Base-by-base conservation (phyloP, 2,329 filamentous ascomycete genomes). In the Pseudophaeomoniella oleicola region DNA sequence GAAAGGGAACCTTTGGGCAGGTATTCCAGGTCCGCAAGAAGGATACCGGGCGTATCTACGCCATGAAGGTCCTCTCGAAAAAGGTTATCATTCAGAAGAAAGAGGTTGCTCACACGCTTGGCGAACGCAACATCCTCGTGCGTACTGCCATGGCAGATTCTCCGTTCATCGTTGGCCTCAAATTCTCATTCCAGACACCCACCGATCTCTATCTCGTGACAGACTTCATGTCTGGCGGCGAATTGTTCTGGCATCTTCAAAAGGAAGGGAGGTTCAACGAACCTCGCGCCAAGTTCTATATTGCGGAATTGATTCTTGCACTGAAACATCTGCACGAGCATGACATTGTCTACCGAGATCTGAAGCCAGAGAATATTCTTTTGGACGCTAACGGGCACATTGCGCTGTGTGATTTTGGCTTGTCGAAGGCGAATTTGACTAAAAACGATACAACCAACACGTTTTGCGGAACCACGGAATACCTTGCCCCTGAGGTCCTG, bases 31-130 rank as follows among this genome's bases (percentile, higher is more conserved):
- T 98, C 4, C 80, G 85, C 49, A 98, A 98, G 72, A 90, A 84
- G 66, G 90, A 98, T 56, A 94, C 88, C 1, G 77, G 78, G 50
- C 79, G 90, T 32, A 94, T 98, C 42, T 98, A 98, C 53, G 90
- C 90, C 43, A 98, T 98, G 90, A 98, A 98, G 60, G 88, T 98
- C 2, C 67, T 98, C 19, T 94, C 90, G 35, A 98, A 98, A 70
- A 98, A 98, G 68, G 90, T 98, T 37, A 98, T 98, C 51, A 90
- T 98, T 16, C 90, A 98, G 62, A 98, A 98, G 73, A 98, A 98
- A 62, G 90, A 98, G 58, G 86, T 98, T 35, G 86, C 88, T 12
- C 90, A 98, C 56, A 98, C 90, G 0, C 78, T 98, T 27, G 90
- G 90, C 46, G 90, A 98, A 62, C 76, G 90, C 41, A 98, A 98